These are phyloP conservation scores for Paratinospora sagittata DNA, from an alignment of 164 flowering plant genomes.

Conservation along the genomic window DNA sequence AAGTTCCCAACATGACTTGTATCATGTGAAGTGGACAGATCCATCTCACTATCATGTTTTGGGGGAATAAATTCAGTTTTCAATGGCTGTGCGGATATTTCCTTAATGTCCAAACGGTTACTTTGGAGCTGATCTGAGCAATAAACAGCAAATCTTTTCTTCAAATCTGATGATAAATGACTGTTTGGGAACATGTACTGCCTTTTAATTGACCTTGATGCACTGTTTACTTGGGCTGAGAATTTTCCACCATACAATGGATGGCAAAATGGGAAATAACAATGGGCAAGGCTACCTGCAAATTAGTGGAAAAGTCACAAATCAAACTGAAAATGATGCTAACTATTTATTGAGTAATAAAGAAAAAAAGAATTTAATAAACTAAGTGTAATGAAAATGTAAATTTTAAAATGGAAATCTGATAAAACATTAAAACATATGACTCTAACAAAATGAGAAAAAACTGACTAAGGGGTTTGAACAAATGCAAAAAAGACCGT, in stretches of 20 bases:
- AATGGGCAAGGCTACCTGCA: slow-evolving; percentile 26
- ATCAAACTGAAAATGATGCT: not conserved
- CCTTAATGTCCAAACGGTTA: slow-evolving; percentile 24
- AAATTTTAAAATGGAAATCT: too few species aligned
- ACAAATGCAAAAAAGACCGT: too few species aligned
- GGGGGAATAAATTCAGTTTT: slow-evolving; percentile 23
- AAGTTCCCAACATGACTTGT: slow-evolving; percentile 6
- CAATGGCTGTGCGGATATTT: slow-evolving; percentile 24
- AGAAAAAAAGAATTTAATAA: too few species aligned
- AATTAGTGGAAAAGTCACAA: not conserved
- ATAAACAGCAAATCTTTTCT: slow-evolving; percentile 20
- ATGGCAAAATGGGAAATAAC: slow-evolving; percentile 8
- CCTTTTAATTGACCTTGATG: slow-evolving; percentile 10
- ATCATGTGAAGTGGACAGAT: slow-evolving; percentile 14
- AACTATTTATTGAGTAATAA: too few species aligned
- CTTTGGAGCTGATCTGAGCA: slow-evolving; percentile 30
- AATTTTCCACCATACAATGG: slow-evolving; percentile 9
- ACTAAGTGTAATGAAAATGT: too few species aligned
- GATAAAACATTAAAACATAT: too few species aligned
- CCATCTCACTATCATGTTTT: slow-evolving; percentile 20
- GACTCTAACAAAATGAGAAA: too few species aligned
- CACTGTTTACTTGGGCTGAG: slow-evolving; percentile 12
- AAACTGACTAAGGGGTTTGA: too few species aligned
- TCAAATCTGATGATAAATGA: slow-evolving; percentile 15
- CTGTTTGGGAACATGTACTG: slow-evolving; percentile 13